These are phyloP conservation scores for Periconia digitata DNA, from an alignment of 2,329 filamentous ascomycete species.

Conservation along the genomic window DNA sequence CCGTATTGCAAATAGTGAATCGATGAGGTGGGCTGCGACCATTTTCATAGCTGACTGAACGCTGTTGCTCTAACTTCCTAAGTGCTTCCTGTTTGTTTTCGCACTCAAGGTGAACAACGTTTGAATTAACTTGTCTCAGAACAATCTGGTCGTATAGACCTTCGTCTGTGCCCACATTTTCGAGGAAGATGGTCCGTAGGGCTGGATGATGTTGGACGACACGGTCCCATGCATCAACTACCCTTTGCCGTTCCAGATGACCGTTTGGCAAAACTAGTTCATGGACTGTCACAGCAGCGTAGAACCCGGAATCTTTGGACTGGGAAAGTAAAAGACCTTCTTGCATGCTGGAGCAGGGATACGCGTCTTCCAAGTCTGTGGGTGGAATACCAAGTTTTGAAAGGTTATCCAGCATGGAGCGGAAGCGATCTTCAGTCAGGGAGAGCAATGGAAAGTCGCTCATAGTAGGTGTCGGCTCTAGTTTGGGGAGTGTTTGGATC, in stretches of 20 bases:
- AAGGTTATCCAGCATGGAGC: conserved; percentile 44
- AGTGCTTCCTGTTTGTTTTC: conserved; percentile 22
- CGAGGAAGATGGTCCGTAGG: conserved; percentile 36
- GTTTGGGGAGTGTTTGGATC: conserved; percentile 27
- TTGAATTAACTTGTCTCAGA: conserved; percentile 25
- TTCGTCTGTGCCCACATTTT: conserved; percentile 32
- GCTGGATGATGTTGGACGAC: conserved; percentile 32
- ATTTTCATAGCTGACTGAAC: conserved; percentile 25
- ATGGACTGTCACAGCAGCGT: conserved; percentile 34
- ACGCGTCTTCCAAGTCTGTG: conserved; percentile 45
- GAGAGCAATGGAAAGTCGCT: conserved; percentile 51
- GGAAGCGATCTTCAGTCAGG: conserved; percentile 46
- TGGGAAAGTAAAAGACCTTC: conserved; percentile 35
- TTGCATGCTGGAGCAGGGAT: conserved; percentile 38
- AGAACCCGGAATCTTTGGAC: conserved; percentile 33
- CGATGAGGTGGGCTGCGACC: conserved; percentile 33
- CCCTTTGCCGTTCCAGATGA: conserved; percentile 12
- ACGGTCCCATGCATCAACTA: conserved; percentile 31
- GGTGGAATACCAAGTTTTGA: conserved; percentile 39
- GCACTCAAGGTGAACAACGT: conserved; percentile 27
- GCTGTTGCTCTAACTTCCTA: conserved; percentile 20
- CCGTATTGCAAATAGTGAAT: conserved; percentile 33
- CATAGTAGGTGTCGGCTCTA: conserved; percentile 41
- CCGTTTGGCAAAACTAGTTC: conserved; percentile 23
- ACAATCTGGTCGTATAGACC: conserved; percentile 37